Evolutionary conservation across 495 filamentous ascomycete species (phyloP), one percentile per base, ranked within the genome.

Genomic region (Talaromyces liani): DNA sequence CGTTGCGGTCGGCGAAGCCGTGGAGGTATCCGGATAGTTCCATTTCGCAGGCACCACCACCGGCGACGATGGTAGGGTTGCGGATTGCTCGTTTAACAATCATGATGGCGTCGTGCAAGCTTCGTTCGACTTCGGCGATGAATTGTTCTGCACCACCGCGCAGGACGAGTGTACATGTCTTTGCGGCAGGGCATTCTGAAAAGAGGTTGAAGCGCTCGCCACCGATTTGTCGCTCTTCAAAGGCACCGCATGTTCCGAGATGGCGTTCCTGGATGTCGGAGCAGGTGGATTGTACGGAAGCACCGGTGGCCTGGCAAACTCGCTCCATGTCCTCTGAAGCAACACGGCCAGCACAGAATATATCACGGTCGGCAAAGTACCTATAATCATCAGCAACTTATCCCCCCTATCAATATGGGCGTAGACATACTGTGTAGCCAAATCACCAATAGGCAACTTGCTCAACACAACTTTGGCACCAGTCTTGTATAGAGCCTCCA

Each of bases 131-230:
- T 74, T 98, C 94, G 49, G 94, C 94, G 69, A 98, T 98, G 81
- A 98, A 98, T 74, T 98, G 94, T 81, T 98, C 94, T 29, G 94
- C 94, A 59, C 94, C 94, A 68, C 94, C 94, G 72, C 94, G 89
- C 64, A 98, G 87, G 22, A 98, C 87, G 6, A 98, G 84, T 5
- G 94, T 98, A 82, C 94, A 98, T 5, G 94, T 98, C 82, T 96
- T 96, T 64, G 94, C 94, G 66, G 83, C 86, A 31, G 94, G 91
- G 79, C 94, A 98, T 70, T 92, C 91, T 71, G 93, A 91, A 77
- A 98, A 98, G 79, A 98, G 87, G 82, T 98, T 98, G 85, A 90
- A 97, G 39, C 94, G 91, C 79, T 98, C 94, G 65, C 91, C 90
- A 66, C 94, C 94, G 64, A 98, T 96, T 78, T 98, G 94, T 60